phyloP scores from a whole-genome alignment of 139 green algal genomes.

The Coelastrella sp. region DNA sequence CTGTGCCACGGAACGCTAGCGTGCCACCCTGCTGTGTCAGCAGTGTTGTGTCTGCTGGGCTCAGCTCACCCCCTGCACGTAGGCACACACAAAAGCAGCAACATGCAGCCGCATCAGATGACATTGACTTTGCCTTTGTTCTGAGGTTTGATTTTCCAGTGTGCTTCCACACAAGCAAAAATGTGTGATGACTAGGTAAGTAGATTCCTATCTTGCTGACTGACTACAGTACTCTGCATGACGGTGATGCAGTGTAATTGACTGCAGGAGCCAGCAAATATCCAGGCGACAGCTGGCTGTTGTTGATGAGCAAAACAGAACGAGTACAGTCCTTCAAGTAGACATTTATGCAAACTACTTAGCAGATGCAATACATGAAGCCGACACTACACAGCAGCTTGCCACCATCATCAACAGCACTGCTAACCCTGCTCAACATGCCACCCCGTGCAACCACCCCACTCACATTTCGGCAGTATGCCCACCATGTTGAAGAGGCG shows the following conservation, averaged over 20 bases:
- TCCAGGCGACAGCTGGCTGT: neutral
- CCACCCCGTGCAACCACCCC: neutral
- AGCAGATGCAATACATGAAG: too few species aligned
- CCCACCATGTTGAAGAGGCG: slow-evolving; percentile 88
- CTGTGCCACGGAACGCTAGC: neutral
- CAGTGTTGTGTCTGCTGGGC: slow-evolving; percentile 67
- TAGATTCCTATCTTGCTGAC: too few species aligned
- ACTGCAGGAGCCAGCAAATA: neutral
- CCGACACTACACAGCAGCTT: slow-evolving; percentile 70
- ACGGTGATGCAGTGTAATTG: too few species aligned
- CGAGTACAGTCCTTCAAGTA: too few species aligned
- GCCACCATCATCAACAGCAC: slow-evolving; percentile 71
- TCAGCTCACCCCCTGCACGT: slow-evolving; percentile 75
- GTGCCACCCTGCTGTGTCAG: slow-evolving; percentile 63
- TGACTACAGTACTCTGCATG: too few species aligned
- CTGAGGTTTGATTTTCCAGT: too few species aligned
- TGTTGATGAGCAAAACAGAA: too few species aligned
- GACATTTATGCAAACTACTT: too few species aligned
- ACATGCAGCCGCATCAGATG: too few species aligned
- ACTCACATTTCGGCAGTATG: slow-evolving; percentile 80
- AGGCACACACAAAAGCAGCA: neutral
- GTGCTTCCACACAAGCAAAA: too few species aligned
- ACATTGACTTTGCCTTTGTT: too few species aligned
- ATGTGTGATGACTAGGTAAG: too few species aligned
- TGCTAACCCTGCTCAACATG: slow-evolving; percentile 1